Evolutionary conservation across 495 filamentous ascomycete species (phyloP).

Genomic region (Friedmanniomyces endolithicus): DNA sequence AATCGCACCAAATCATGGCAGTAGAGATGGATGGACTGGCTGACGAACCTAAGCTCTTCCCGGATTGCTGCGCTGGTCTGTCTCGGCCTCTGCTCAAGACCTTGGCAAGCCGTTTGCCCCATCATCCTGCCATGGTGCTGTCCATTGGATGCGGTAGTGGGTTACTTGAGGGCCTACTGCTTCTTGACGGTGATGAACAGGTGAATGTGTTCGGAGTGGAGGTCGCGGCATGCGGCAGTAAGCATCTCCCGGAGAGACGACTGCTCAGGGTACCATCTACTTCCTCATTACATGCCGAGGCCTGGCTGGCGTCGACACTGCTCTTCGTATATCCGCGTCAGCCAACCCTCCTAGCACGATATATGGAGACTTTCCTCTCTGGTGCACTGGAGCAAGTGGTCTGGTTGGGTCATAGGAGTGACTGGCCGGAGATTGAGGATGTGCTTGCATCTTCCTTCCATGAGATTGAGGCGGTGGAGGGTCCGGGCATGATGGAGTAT

Average conservation of each 20-base stretch:
- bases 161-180: constrained; percentile 40
- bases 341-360: constrained; percentile 34
- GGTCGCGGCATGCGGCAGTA: constrained; percentile 34
- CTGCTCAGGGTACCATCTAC: constrained; percentile 36
- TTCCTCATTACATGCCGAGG: constrained; percentile 29
- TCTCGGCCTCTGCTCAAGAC: constrained; percentile 33
- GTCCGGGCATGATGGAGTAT: constrained; percentile 2
- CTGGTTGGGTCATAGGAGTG: constrained; percentile 41
- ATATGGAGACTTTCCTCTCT: constrained; percentile 29
- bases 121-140: constrained; percentile 31
- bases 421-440: constrained; percentile 35
- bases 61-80: constrained; percentile 40
- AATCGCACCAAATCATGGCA: background rate
- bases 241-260: constrained; percentile 34
- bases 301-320: constrained; percentile 33
- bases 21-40: background rate
- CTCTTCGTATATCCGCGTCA: constrained; percentile 48
- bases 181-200: constrained; percentile 9
- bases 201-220: constrained; percentile 37
- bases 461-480: constrained; percentile 3
- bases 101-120: constrained; percentile 33
- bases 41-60: constrained; percentile 10
- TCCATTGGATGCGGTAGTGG: constrained; percentile 46
- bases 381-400: constrained; percentile 30
- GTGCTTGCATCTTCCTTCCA: background rate